Evolutionary conservation across 179 eudicot genomes (phyloP).

Genomic region (Nepenthes alata): DNA sequence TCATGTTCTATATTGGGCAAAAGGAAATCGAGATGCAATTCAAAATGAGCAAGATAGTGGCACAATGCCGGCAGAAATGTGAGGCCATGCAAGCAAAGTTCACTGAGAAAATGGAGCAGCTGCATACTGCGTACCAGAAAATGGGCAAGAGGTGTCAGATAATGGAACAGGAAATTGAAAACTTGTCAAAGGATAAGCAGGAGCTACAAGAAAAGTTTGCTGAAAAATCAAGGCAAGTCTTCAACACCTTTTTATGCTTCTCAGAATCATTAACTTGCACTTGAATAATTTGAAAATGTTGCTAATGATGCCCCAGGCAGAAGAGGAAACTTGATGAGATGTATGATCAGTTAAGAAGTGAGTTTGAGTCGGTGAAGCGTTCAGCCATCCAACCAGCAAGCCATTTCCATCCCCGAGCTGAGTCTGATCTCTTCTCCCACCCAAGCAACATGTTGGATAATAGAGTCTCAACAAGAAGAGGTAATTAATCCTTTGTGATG

Average conservation of each 20-base stretch:
- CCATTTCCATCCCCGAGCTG: constrained; percentile 54
- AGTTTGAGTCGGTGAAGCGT: constrained; percentile 60
- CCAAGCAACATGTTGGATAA: constrained; percentile 60
- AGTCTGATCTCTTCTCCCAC: constrained; percentile 66
- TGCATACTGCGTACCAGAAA: constrained; percentile 82
- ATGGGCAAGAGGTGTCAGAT: constrained; percentile 89
- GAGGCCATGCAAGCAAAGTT: constrained; percentile 77
- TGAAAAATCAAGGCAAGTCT: constrained; percentile 71
- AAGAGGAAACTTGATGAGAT: constrained; percentile 96
- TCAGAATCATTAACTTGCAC: background rate
- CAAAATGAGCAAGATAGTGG: constrained; percentile 78
- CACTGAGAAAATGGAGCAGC: constrained; percentile 76
- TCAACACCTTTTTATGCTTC: background rate
- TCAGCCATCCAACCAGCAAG: constrained; percentile 78
- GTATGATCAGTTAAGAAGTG: constrained; percentile 87
- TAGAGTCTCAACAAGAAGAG: constrained; percentile 61
- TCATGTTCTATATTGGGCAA: constrained; percentile 83
- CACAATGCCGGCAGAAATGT: constrained; percentile 80
- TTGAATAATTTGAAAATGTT: background rate
- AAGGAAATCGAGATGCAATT: constrained; percentile 85
- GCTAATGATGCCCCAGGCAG: constrained; percentile 43
- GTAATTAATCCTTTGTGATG: constrained; percentile 20
- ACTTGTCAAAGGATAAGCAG: constrained; percentile 72
- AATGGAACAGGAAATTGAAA: constrained; percentile 83
- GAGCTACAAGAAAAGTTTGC: constrained; percentile 88